phyloP scores from a whole-genome alignment of 805 yeast species.

The Candida montana region DNA sequence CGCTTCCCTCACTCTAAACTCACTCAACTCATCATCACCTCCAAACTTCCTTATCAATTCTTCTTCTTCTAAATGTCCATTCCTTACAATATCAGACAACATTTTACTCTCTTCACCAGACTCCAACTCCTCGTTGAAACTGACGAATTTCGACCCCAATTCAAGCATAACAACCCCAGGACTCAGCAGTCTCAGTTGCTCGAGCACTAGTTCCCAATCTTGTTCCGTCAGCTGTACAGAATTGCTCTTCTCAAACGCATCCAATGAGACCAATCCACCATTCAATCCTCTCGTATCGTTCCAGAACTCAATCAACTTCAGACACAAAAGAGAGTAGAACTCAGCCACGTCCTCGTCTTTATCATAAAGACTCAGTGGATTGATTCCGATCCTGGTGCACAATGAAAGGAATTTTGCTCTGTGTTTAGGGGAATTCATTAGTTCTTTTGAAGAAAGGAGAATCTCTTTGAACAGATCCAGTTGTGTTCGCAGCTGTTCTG shows the following conservation, averaged over 20 bases:
- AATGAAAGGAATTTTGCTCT: conserved; percentile 7
- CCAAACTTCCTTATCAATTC: background rate
- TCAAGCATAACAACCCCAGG: conserved; percentile 7
- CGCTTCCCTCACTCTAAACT: conserved; percentile 3
- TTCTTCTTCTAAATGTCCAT: conserved; percentile 1
- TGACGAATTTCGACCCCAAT: conserved; percentile 5
- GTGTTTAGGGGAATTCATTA: conserved; percentile 6
- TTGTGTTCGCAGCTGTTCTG: conserved; percentile 6
- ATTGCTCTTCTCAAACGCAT: conserved; percentile 4
- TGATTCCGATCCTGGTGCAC: conserved; percentile 8
- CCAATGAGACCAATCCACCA: conserved; percentile 6
- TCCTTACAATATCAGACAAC: conserved; percentile 3
- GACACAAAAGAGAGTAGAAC: conserved; percentile 7
- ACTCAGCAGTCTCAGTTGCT: conserved; percentile 3
- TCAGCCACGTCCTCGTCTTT: conserved; percentile 4
- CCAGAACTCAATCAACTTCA: conserved; percentile 10
- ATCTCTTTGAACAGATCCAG: conserved; percentile 8
- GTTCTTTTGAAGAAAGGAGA: conserved; percentile 6
- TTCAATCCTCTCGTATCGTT: conserved; percentile 10
- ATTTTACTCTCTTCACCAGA: conserved; percentile 7
- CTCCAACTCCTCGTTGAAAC: conserved; percentile 7
- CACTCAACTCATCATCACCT: conserved; percentile 1
- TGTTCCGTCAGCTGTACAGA: conserved; percentile 1
- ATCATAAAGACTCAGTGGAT: conserved; percentile 8
- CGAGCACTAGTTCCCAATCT: conserved; percentile 7